Base-by-base conservation (phyloP, 148 eudicot genomes). In the Camellia lanceoleosa region DNA sequence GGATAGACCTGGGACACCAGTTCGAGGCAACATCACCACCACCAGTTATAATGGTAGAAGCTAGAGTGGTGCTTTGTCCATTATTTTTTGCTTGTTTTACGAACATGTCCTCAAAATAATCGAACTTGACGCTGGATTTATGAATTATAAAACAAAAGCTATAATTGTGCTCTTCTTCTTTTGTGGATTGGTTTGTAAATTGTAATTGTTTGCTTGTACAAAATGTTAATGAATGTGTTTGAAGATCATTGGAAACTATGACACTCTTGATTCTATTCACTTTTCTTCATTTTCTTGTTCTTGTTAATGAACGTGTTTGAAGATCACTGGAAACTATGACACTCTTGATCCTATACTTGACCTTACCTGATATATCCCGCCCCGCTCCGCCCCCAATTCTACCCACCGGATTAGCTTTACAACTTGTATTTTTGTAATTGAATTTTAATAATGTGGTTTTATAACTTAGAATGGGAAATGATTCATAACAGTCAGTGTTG, bases 41-140 rank as follows among this genome's bases (percentile, higher is more conserved):
- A 23, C 83, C 65, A 51, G 38, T 38, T 73, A 80, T 46, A 71
- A 79, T 3, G 49, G 64, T 52, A 54, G 85, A 75, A 61, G 41
- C 68, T 79, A 69, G 67, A 60, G 54, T 14, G 0, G 12, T 74
- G 67, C 38, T 75, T 30, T 59, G 54, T 75, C 54, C 51, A 41
- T 11, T 60, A 16, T 18, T 43, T 16, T 11, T 69, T 38, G 49
- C 52, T 65, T 52, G 73, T 51, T 14, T 38, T 56, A 59, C 59
- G 43, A 44, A 67, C 54, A 62, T 44, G 51, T 62, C 41, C 10
- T 67, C 16, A 3, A 5, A 9, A 11, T 69, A 49, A 9, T 61
- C 41, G 65, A 46, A 65, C 75, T 77, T 54, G 69, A 42, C n/a
- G 41, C 38, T 65, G 20, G 63, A 16, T 59, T 43, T 7, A 14